phyloP scores from a whole-genome alignment of 208 protist species.

The Acanthamoeba healyi region DNA sequence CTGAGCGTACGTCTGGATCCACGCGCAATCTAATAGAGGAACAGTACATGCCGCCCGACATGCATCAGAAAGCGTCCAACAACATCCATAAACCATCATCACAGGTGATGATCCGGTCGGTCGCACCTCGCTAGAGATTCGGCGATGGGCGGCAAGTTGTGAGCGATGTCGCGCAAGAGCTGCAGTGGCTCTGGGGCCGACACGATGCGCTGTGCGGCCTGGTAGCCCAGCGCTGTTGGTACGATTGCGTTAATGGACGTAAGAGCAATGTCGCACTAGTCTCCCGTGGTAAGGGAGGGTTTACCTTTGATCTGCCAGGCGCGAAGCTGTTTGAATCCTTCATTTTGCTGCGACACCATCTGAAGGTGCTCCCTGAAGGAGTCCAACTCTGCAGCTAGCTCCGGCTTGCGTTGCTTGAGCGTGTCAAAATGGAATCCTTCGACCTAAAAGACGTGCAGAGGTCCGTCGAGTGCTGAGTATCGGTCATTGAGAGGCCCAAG shows the following conservation, averaged over 20 bases:
- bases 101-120: no score
- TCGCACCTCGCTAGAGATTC: slow-evolving; percentile 80
- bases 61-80: no score
- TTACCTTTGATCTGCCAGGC: slow-evolving; percentile 85
- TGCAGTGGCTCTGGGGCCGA: slow-evolving; percentile 86
- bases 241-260: not conserved
- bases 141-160: slow-evolving; percentile 93
- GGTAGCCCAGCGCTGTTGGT: slow-evolving; percentile 78
- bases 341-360: slow-evolving; percentile 60
- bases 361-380: slow-evolving; percentile 79
- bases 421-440: slow-evolving; percentile 80
- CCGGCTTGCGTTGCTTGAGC: slow-evolving; percentile 79
- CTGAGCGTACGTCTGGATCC: not conserved
- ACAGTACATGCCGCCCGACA: not conserved
- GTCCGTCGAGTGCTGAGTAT: not conserved
- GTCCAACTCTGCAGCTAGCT: slow-evolving; percentile 77
- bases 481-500: not conserved
- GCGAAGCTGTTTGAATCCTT: slow-evolving; percentile 81
- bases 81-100: no score
- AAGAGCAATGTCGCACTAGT: not conserved
- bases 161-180: slow-evolving; percentile 90
- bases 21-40: not conserved
- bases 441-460: slow-evolving; percentile 65
- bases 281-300: no score
- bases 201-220: slow-evolving; percentile 85